phyloP scores from a whole-genome alignment of 2,329 filamentous ascomycete species.

The Diaporthe humulicola region DNA sequence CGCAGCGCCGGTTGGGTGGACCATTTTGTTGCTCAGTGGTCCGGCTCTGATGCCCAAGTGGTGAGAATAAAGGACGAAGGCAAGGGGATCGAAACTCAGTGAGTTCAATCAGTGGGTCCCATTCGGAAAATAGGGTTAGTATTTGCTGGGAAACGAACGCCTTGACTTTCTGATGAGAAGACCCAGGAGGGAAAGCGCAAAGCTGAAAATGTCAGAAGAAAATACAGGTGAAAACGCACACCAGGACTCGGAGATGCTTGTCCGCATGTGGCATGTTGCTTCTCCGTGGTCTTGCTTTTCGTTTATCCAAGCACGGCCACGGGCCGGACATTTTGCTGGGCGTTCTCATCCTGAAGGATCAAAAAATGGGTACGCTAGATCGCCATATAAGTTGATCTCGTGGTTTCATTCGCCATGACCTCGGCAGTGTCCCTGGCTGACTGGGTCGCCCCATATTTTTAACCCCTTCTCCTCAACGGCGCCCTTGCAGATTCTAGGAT shows the following conservation, averaged over 20 bases:
- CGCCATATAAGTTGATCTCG: background rate
- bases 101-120: constrained; percentile 1
- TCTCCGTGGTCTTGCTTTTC: background rate
- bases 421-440: background rate
- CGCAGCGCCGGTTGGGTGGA: background rate
- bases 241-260: background rate
- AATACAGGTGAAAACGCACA: background rate
- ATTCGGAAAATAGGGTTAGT: background rate
- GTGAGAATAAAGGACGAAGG: background rate
- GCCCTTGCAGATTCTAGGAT: background rate
- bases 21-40: background rate
- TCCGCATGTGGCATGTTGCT: background rate
- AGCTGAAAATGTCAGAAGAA: background rate
- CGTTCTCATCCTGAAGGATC: constrained; percentile 1
- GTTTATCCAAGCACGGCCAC: background rate
- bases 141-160: background rate
- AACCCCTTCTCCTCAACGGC: background rate
- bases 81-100: background rate
- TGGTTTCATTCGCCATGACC: constrained; percentile 5
- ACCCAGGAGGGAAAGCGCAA: background rate
- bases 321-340: background rate
- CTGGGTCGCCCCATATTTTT: background rate
- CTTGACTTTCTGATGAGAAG: background rate
- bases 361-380: background rate
- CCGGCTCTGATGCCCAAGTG: background rate